Percentiles rank a stretch among this genome's conserved stretches.
phyloP scores from a whole-genome alignment of 2,329 filamentous ascomycete genomes.

The Fusarium protoensiforme region DNA sequence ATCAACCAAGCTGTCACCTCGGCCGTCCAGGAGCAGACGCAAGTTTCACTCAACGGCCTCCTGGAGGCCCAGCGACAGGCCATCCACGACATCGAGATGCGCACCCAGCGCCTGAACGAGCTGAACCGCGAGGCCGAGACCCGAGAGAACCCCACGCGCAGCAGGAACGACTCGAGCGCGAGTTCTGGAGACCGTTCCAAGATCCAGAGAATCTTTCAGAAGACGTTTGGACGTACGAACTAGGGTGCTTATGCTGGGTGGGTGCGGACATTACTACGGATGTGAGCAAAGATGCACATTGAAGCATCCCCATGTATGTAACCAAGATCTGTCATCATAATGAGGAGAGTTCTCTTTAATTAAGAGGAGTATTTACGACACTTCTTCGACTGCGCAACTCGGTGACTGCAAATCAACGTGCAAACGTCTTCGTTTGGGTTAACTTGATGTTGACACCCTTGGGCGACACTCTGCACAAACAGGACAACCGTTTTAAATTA shows the following conservation, averaged over 20 bases:
- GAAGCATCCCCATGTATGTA: not conserved
- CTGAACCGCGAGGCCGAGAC: slow-evolving; percentile 2
- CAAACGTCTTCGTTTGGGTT: not conserved
- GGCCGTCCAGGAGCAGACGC: slow-evolving; percentile 38
- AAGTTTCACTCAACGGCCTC: slow-evolving; percentile 32
- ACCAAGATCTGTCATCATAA: not conserved
- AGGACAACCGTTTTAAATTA: too few species aligned
- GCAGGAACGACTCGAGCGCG: not conserved
- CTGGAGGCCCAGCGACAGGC: slow-evolving; percentile 36
- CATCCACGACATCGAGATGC: slow-evolving; percentile 23
- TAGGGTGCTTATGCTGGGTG: not conserved
- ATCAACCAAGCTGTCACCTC: slow-evolving; percentile 41
- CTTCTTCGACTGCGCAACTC: not conserved
- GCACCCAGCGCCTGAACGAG: not conserved
- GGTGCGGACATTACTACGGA: not conserved
- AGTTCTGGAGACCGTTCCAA: not conserved
- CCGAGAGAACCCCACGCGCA: not conserved
- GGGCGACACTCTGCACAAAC: not conserved
- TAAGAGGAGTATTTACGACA: not conserved
- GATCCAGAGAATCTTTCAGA: slow-evolving; percentile 13
- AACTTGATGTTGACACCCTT: not conserved
- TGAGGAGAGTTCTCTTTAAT: not conserved
- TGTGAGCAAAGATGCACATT: not conserved
- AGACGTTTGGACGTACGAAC: slow-evolving; percentile 8
- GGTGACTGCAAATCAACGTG: not conserved